These are phyloP conservation scores for Phytophthora idaei DNA, from an alignment of 352 stramenopile genomes.

Conservation along the genomic window DNA sequence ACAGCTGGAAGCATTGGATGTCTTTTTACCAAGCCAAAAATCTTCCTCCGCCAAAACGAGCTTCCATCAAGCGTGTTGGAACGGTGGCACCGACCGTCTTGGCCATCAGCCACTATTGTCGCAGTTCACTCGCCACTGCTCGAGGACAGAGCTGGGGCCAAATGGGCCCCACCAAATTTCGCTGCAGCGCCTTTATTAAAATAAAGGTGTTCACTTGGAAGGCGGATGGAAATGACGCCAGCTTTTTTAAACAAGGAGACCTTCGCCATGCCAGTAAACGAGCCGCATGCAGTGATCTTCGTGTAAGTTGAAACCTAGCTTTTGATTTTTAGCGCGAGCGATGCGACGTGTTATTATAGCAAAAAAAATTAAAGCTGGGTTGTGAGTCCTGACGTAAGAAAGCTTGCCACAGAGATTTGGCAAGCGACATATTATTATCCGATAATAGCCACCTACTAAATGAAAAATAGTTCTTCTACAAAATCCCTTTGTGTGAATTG, in stretches of 20 bases:
- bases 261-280: background rate
- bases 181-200: too few relatives aligned
- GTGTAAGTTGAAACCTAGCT: constrained; percentile 7
- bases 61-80: constrained; percentile 4
- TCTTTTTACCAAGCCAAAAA: too few relatives aligned
- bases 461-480: too few relatives aligned
- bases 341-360: background rate
- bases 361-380: too few relatives aligned
- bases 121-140: background rate
- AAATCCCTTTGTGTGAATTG: too few relatives aligned
- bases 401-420: constrained; percentile 18
- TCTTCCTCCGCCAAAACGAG: too few relatives aligned
- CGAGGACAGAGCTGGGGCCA: constrained; percentile 15
- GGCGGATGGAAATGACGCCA: background rate
- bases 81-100: background rate
- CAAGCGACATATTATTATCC: background rate
- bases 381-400: constrained; percentile 10
- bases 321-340: constrained; percentile 3
- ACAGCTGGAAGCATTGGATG: too few relatives aligned
- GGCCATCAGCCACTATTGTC: too few relatives aligned
- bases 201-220: constrained; percentile 1
- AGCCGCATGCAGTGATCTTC: too few relatives aligned
- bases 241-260: too few relatives aligned
- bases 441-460: constrained; percentile 13
- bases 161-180: constrained; percentile 23